Evolutionary conservation across 2,329 filamentous ascomycete species (phyloP).

Genomic region (Fusarium oxysporum): DNA sequence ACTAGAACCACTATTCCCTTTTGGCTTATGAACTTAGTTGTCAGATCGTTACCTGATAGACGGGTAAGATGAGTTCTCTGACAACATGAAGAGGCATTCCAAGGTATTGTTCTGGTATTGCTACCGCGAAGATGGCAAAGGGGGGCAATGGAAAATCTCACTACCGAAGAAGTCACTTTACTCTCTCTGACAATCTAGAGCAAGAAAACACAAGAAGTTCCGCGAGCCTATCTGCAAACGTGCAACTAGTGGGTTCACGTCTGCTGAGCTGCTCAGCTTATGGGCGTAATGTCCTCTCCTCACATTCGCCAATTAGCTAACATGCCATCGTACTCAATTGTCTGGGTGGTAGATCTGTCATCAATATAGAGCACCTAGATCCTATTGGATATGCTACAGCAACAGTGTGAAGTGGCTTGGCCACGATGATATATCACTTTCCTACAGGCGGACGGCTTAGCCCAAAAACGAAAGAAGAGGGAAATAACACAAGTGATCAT

Average conservation of each 20-base stretch:
- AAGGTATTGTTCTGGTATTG: not conserved
- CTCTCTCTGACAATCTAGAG: accelerated
- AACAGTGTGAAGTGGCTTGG: not conserved
- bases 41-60: not conserved
- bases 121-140: accelerated
- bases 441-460: accelerated
- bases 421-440: no score
- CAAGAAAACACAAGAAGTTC: accelerated
- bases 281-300: accelerated
- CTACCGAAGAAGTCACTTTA: accelerated
- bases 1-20: accelerated
- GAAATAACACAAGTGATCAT: not conserved
- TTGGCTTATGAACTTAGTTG: accelerated
- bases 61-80: not conserved
- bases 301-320: no score
- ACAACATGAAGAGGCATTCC: accelerated
- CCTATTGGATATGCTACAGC: accelerated
- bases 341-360: accelerated
- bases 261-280: accelerated
- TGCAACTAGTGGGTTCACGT: no score
- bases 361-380: no score
- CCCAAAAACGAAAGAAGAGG: not conserved
- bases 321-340: no score
- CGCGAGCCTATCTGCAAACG: no score
- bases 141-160: accelerated